Percentiles rank a stretch among this genome's conserved stretches.
Conservation (phyloP, 2,329 filamentous ascomycete species). For the Cercospora sojina region DNA sequence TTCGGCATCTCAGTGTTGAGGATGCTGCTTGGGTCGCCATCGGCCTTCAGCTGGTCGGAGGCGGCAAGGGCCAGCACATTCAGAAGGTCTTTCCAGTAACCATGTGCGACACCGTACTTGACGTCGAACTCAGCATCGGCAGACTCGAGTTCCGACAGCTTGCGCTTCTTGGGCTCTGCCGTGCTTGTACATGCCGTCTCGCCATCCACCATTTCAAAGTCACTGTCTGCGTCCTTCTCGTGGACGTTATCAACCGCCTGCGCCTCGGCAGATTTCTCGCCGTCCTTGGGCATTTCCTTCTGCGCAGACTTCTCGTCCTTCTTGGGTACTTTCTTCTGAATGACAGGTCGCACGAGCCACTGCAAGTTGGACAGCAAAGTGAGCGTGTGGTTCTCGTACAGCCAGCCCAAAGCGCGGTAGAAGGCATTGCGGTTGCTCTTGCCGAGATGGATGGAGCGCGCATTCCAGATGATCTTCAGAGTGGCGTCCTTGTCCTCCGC, state of each 20-base stretch:
- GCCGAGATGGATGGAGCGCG: constrained; percentile 61
- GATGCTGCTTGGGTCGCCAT: constrained; percentile 40
- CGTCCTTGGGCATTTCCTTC: constrained; percentile 33
- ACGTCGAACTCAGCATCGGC: constrained; percentile 30
- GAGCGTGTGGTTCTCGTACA: constrained; percentile 55
- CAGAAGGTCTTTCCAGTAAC: constrained; percentile 63
- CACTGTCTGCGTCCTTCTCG: constrained; percentile 26
- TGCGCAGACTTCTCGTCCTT: constrained; percentile 37
- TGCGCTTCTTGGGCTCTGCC: constrained; percentile 19
- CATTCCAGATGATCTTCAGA: constrained; percentile 61
- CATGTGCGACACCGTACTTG: constrained; percentile 51
- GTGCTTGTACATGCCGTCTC: constrained; percentile 13
- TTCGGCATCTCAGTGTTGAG: constrained; percentile 26
- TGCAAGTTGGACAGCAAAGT: constrained; percentile 55
- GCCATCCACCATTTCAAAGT: constrained; percentile 30
- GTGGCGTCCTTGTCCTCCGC: constrained; percentile 49
- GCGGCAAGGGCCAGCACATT: constrained; percentile 57
- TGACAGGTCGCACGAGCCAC: constrained; percentile 58
- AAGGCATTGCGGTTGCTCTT: constrained; percentile 52
- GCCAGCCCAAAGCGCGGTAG: constrained; percentile 51
- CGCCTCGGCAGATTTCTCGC: constrained; percentile 36
- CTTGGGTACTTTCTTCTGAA: constrained; percentile 54
- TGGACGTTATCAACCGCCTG: constrained; percentile 47
- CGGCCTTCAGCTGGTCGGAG: constrained; percentile 48
- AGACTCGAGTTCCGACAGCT: constrained; percentile 20